These are phyloP conservation scores for Penicillium turbatum DNA, from an alignment of 495 filamentous ascomycete genomes.

Conservation along the genomic window DNA sequence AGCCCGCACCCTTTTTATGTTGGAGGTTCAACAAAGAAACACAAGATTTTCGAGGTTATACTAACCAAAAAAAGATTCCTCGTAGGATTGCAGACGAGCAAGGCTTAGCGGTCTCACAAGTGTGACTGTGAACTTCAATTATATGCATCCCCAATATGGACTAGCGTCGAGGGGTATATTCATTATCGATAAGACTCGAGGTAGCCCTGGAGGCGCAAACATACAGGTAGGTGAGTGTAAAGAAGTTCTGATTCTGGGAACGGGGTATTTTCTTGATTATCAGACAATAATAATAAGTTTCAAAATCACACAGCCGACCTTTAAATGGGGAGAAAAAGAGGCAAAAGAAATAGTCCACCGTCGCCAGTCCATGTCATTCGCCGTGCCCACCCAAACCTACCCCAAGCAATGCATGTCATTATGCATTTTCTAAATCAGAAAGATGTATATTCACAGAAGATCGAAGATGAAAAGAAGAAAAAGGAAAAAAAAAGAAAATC, in stretches of 20 bases:
- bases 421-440: conserved; percentile 35
- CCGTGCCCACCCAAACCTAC: conserved; percentile 24
- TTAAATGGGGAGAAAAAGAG: conserved; percentile 10
- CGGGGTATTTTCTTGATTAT: conserved; percentile 8
- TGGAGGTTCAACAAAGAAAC: background rate
- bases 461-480: conserved; percentile 11
- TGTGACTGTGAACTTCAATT: background rate
- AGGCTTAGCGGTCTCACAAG: background rate
- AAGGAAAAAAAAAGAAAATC: conserved; percentile 3
- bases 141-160: background rate
- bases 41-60: background rate
- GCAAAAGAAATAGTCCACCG: conserved; percentile 23
- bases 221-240: too few relatives aligned
- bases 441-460: conserved; percentile 30
- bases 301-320: conserved; percentile 10
- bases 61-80: background rate
- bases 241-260: background rate
- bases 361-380: conserved; percentile 30
- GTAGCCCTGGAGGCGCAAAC: background rate
- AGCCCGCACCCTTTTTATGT: background rate
- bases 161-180: background rate
- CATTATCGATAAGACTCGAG: background rate
- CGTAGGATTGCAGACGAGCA: background rate
- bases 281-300: conserved; percentile 5
- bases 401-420: conserved; percentile 34